phyloP scores from a whole-genome alignment of 2,329 filamentous ascomycete species.

The Pseudocercospora musae region DNA sequence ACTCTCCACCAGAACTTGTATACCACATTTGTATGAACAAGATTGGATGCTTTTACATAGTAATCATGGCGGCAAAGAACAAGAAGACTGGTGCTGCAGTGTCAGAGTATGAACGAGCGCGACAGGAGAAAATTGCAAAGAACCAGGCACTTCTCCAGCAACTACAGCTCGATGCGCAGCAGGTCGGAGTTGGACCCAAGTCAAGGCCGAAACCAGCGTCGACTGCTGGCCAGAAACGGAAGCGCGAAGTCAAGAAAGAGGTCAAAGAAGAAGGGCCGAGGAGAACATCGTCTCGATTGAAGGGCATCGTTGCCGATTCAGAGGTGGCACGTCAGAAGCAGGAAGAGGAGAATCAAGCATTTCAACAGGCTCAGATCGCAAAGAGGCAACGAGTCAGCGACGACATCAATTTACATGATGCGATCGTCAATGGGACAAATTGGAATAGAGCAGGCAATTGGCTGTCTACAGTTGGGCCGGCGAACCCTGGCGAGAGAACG shows the following conservation, averaged over 20 bases:
- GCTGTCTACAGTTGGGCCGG: conserved; percentile 64
- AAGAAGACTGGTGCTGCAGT: conserved; percentile 6
- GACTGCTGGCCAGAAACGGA: conserved; percentile 39
- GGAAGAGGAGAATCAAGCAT: conserved; percentile 59
- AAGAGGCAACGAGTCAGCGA: conserved; percentile 65
- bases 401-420: conserved; percentile 69
- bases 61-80: conserved; percentile 22
- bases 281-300: conserved; percentile 60
- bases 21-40: neutral
- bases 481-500: conserved; percentile 76
- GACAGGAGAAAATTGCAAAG: conserved; percentile 80
- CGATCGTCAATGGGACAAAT: conserved; percentile 70
- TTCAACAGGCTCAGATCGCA: conserved; percentile 52
- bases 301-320: conserved; percentile 62
- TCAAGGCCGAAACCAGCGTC: conserved; percentile 50
- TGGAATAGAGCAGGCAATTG: conserved; percentile 68
- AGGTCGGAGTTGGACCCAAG: conserved; percentile 64
- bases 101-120: conserved; percentile 84
- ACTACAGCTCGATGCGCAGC: conserved; percentile 63
- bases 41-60: neutral
- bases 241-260: conserved; percentile 55
- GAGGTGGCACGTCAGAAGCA: conserved; percentile 67
- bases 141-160: conserved; percentile 81
- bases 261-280: conserved; percentile 51
- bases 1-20: neutral